Base-by-base conservation (phyloP, 139 green algal genomes). In the Micractinium conductrix region DNA sequence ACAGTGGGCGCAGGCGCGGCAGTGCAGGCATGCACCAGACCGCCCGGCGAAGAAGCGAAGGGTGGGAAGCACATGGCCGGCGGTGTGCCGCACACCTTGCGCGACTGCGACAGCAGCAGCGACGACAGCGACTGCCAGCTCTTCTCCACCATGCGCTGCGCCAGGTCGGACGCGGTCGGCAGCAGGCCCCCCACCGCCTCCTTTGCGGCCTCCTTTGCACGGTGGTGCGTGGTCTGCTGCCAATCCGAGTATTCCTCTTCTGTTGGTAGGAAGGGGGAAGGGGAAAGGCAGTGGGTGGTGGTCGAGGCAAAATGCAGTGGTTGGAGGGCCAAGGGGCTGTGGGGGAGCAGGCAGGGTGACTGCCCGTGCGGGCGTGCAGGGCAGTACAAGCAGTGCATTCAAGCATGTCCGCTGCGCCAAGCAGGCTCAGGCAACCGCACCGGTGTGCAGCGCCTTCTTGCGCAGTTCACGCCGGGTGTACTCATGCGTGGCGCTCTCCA, bases 401-500 rank as follows among this genome's bases (percentile, higher is more conserved):
- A n/a, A n/a, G n/a, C n/a, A n/a, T n/a, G n/a, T n/a, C 62, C 26
- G 62, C 62, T 10, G 7, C 17, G 62, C 62, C 24, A 70, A 8
- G 62, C 26, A 8, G 7, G 30, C 24, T 12, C 62, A 37, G 44
- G 28, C 72, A 35, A n/a, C 21, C 78, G 0, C 68, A 78, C 81
- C 81, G 9, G 65, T 73, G 24, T 63, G 26, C 70, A 74, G 38
- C 4, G 76, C 62, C 60, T 83, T 83, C 33, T 65, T 81, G 16
- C 42, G 42, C 72, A 81, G 55, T 72, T 86, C 72, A n/a, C 33
- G 33, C 40, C 33, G 21, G 72, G 43, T 82, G 17, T 45, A 45
- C 76, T 50, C 67, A 28, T 75, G 44, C 26, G 72, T 86, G 42
- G n/a, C 26, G 24, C 58, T 76, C 71, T 86, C 28, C 43, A 86